Conservation (phyloP, 352 stramenopile species). For the Thraustotheca clavata region DNA sequence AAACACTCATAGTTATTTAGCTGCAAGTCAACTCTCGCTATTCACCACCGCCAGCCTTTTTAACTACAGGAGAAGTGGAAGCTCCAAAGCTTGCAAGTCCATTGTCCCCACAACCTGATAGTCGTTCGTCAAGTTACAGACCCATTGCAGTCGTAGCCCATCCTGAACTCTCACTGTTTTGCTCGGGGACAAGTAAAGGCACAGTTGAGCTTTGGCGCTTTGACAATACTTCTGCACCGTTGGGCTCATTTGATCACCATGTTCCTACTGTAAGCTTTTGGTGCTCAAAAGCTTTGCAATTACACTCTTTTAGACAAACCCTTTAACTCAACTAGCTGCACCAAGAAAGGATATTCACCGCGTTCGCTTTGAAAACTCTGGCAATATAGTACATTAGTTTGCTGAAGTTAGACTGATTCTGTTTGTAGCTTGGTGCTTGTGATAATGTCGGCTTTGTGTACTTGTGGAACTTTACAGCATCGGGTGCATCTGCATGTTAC, state of each 20-base stretch:
- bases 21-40: neutral
- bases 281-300: neutral
- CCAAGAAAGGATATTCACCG: constrained; percentile 60
- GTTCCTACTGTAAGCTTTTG: constrained; percentile 28
- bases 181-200: constrained; percentile 72
- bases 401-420: neutral
- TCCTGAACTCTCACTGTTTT: constrained; percentile 69
- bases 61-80: constrained; percentile 30
- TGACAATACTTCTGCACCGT: constrained; percentile 50
- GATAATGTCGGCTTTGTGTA: constrained; percentile 58
- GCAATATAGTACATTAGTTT: constrained; percentile 46
- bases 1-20: neutral
- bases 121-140: constrained; percentile 42
- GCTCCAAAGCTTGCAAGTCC: constrained; percentile 15
- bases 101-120: constrained; percentile 13
- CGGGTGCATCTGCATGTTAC: constrained; percentile 61
- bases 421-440: constrained; percentile 59
- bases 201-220: constrained; percentile 78
- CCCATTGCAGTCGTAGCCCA: constrained; percentile 64
- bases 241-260: constrained; percentile 56
- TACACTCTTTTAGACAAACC: constrained; percentile 35
- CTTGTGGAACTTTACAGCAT: constrained; percentile 74
- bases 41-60: neutral
- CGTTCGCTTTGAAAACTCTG: constrained; percentile 68
- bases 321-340: constrained; percentile 45